Evolutionary conservation across 108 stramenopile genomes (phyloP).

Genomic region (Aurantiochytrium sp.): DNA sequence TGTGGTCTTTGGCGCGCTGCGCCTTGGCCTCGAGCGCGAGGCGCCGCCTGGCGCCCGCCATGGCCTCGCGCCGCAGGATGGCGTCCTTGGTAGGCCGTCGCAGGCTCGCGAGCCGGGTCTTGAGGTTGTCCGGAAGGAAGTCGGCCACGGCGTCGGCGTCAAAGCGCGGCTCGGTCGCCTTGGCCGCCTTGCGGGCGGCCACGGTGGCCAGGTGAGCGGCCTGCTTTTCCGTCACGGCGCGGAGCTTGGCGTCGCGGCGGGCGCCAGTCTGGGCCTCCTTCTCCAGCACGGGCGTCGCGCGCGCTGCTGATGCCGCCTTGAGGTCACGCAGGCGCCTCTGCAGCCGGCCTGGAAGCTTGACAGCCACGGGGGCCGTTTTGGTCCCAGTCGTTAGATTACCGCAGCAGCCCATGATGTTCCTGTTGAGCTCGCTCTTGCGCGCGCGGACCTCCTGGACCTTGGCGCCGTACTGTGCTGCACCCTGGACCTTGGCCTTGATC

Average conservation of each 20-base stretch:
- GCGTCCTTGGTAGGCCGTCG: background rate
- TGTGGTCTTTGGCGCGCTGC: background rate
- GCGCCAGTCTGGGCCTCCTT: background rate
- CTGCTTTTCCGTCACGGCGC: background rate
- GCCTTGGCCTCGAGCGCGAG: conserved; percentile 1
- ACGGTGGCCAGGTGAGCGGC: background rate
- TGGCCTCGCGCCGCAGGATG: background rate
- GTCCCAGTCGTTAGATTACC: too few species aligned
- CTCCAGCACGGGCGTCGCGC: background rate
- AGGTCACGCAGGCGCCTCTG: background rate
- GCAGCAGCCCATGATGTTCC: background rate
- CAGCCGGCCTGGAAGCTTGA: conserved; percentile 2
- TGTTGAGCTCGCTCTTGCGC: background rate
- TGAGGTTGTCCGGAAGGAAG: background rate
- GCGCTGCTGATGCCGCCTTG: background rate
- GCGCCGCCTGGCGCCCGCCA: background rate
- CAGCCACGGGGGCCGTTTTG: background rate
- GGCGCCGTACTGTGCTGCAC: background rate
- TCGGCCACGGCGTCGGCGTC: background rate
- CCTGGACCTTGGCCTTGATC: background rate
- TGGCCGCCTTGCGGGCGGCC: background rate
- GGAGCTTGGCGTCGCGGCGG: background rate
- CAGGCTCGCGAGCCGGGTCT: background rate
- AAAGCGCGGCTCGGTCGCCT: background rate
- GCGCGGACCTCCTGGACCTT: background rate